Evolutionary conservation across 2,329 filamentous ascomycete genomes (phyloP).

Genomic region (Aspergillus ruber): DNA sequence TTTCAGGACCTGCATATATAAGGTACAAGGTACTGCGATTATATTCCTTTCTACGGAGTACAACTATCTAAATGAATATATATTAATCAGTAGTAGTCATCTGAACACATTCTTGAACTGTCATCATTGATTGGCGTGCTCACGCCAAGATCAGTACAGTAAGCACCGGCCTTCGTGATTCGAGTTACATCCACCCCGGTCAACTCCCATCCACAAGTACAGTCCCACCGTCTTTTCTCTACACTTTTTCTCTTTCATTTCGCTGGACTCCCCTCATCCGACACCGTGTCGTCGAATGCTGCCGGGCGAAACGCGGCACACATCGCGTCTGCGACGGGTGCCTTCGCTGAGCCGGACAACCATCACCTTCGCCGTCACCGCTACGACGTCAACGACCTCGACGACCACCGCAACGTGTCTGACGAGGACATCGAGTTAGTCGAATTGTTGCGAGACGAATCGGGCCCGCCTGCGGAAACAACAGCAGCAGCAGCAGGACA

Average conservation of each 20-base stretch:
- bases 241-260: background rate
- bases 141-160: no score
- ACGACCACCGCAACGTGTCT: slow-evolving; percentile 7
- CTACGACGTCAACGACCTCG: background rate
- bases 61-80: no score
- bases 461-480: background rate
- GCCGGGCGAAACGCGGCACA: slow-evolving; percentile 16
- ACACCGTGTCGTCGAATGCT: slow-evolving; percentile 24
- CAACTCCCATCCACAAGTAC: background rate
- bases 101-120: no score
- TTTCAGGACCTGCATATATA: no score
- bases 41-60: no score
- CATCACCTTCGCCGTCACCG: background rate
- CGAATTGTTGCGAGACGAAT: slow-evolving; percentile 10
- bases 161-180: no score
- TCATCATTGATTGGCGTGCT: no score
- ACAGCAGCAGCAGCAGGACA: background rate
- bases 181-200: background rate
- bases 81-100: no score
- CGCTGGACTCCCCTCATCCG: background rate
- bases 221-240: background rate
- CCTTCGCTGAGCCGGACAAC: slow-evolving; percentile 3
- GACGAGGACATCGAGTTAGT: slow-evolving; percentile 29
- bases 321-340: slow-evolving; percentile 22
- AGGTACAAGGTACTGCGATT: no score